Base-by-base conservation (phyloP, 2,329 filamentous ascomycete genomes). In the Drechslerella coelobrocha region DNA sequence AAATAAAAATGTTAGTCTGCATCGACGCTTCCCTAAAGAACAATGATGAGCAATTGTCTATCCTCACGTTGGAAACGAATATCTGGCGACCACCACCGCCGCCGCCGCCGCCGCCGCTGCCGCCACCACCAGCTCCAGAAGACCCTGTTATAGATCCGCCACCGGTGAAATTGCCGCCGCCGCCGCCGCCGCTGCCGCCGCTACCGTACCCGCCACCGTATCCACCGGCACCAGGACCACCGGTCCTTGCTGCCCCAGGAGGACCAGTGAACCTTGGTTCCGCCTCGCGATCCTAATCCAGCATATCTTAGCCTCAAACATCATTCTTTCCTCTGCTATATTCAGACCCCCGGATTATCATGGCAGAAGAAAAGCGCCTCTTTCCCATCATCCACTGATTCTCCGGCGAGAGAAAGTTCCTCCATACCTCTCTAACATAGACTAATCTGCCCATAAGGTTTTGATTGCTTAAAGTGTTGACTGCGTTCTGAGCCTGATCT, bases 371-470 rank as follows among this genome's bases (percentile, higher is more conserved):
- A 60, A 43, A 48, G 60, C 57, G 45, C 48, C 56, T 68, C 63
- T 53, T 66, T 71, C 53, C 63, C 57, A 29, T 56, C 45, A 72
- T 68, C 61, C 66, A 57, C 60, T 31, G 48, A 62, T 47, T 73
- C 72, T 68, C 52, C 48, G 43, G 51, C 62, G 50, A 56, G 73
- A 66, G 54, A 27, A 29, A 66, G 52, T 47, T 53, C 78, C 83
- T 77, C 53, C 79, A 73, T 85, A 95, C 92, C 86, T 99, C 94
- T 82, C 94, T 90, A 80, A 99, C 94, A 80, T 99, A 99, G 79
- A 99, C 92, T 77, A 99, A 89, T 81, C 94, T 89, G 71, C 94
- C 94, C 93, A 97, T 97, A 72, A 99, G 84, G 80, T 95, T 97
- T 82, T 97, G 93, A 84, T 99, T 99, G 86, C 92, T 97, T 82